Conservation (phyloP, 1,284 basidiomycete genomes). For the Phylloboletellus chloephorus region DNA sequence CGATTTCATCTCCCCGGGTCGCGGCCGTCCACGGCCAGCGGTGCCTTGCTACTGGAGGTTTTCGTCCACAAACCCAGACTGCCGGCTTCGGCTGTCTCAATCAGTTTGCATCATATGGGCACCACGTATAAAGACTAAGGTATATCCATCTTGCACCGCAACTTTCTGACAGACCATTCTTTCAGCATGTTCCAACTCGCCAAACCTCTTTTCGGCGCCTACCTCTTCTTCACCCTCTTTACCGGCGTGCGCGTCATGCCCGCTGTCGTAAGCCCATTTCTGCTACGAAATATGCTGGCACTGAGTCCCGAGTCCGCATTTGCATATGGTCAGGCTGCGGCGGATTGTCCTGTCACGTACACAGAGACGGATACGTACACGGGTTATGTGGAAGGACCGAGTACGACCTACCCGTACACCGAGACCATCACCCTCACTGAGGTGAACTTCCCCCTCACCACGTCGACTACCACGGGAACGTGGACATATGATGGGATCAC, state of each 20-base stretch:
- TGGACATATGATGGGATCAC: conserved; percentile 7
- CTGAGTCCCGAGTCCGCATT: not conserved
- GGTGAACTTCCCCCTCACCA: conserved; percentile 1
- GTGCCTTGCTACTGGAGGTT: too few relatives aligned
- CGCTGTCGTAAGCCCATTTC: not conserved
- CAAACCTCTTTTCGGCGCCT: not conserved
- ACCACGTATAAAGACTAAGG: too few relatives aligned
- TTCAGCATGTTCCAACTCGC: not conserved
- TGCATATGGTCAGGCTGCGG: not conserved
- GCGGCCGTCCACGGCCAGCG: too few relatives aligned
- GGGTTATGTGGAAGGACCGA: conserved; percentile 1
- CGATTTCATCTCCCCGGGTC: too few relatives aligned
- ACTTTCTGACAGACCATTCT: too few relatives aligned
- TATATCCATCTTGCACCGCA: too few relatives aligned
- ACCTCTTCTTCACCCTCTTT: not conserved
- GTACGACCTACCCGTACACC: conserved; percentile 7
- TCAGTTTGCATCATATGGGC: too few relatives aligned
- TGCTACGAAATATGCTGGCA: not conserved
- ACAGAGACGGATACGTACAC: conserved; percentile 1
- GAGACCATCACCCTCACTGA: conserved; percentile 1
- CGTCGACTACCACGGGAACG: not conserved
- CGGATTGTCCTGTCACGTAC: conserved; percentile 6
- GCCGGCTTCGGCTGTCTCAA: too few relatives aligned
- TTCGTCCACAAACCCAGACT: too few relatives aligned
- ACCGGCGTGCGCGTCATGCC: not conserved